phyloP scores from a whole-genome alignment of 2,329 filamentous ascomycete species.

The Thelonectria discophora region DNA sequence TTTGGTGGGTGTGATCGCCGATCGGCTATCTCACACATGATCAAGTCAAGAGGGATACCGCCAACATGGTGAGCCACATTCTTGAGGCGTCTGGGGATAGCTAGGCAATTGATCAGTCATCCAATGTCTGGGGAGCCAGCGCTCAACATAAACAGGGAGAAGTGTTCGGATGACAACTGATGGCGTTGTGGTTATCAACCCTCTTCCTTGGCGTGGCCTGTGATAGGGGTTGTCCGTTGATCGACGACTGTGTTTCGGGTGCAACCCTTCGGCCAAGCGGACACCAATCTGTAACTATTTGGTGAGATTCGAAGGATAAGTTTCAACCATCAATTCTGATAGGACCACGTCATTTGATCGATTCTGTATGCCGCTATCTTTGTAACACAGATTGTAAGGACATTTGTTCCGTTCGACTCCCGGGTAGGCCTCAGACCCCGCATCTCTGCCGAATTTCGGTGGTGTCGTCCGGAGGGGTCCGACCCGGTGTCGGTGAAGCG shows the following conservation, averaged over 20 bases:
- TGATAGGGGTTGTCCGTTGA: constrained; percentile 3
- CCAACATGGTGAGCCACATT: constrained; percentile 17
- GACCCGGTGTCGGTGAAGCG: constrained; percentile 19
- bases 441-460: constrained; percentile 1
- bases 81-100: constrained; percentile 10
- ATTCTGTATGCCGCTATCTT: background rate
- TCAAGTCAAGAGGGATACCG: constrained; percentile 23
- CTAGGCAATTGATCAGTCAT: no score
- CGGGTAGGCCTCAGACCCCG: background rate
- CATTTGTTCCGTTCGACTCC: background rate
- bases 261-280: constrained; percentile 2
- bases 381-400: background rate
- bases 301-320: background rate
- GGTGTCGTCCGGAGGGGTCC: constrained; percentile 7
- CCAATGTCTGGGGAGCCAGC: no score
- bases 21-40: constrained; percentile 40
- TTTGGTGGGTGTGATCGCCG: constrained; percentile 34
- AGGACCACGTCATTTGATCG: background rate
- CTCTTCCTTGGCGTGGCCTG: background rate
- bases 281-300: constrained; percentile 11
- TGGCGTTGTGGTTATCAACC: background rate
- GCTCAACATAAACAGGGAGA: no score
- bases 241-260: constrained; percentile 20
- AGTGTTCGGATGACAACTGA: no score
- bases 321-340: background rate